Conservation (phyloP, 176 grass and related monocot species). For the Calamus simplicifolius region DNA sequence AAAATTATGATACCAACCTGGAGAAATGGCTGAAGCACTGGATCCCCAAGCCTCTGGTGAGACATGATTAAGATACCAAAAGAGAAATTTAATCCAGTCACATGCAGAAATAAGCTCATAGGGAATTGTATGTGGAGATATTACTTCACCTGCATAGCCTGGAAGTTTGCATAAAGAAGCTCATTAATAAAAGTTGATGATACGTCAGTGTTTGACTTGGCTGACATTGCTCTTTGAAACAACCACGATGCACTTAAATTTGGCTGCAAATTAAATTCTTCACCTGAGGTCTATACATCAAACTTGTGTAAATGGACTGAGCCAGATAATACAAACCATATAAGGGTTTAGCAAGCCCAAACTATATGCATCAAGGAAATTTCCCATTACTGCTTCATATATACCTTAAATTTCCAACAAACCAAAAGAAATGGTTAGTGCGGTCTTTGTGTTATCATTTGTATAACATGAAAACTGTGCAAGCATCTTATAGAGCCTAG, state of each 20-base stretch:
- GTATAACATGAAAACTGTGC: too few species aligned
- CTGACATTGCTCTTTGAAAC: constrained; percentile 96
- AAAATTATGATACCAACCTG: constrained; percentile 35
- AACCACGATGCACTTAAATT: constrained; percentile 96
- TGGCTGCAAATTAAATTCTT: constrained; percentile 43
- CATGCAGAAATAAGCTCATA: neutral
- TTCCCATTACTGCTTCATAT: constrained; percentile 64
- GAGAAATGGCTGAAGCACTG: constrained; percentile 78
- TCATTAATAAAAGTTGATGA: constrained; percentile 81
- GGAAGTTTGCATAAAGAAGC: constrained; percentile 87
- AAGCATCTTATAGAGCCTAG: too few species aligned
- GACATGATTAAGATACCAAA: constrained; percentile 26
- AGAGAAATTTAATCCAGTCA: constrained; percentile 8
- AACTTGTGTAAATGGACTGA: constrained; percentile 3
- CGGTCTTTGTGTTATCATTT: neutral
- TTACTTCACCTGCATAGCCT: constrained; percentile 69
- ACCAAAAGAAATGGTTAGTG: constrained; percentile 16
- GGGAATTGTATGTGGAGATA: neutral
- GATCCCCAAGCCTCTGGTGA: constrained; percentile 68
- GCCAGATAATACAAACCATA: constrained; percentile 43
- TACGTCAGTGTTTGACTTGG: constrained; percentile 41
- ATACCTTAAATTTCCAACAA: constrained; percentile 64
- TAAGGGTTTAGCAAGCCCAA: constrained; percentile 77
- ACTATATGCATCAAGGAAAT: constrained; percentile 61
- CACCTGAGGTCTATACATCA: constrained; percentile 4